phyloP scores from a whole-genome alignment of 441 rosid genomes.

The Gossypium schwendimanii region DNA sequence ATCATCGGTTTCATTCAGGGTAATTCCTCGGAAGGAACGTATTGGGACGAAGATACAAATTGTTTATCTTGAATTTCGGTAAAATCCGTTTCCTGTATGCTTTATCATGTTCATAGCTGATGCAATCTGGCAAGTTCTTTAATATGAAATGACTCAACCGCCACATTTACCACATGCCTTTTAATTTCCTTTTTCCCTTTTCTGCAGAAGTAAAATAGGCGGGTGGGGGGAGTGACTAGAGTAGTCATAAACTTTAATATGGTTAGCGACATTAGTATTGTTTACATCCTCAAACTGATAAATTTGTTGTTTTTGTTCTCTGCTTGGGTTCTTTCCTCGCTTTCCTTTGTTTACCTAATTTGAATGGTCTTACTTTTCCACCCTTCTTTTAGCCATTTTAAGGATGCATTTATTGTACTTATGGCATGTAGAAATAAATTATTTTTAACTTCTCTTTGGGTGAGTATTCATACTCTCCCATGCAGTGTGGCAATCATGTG shows the following conservation, averaged over 20 bases:
- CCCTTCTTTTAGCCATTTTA: neutral
- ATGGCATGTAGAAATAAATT: neutral
- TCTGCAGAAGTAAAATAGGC: neutral
- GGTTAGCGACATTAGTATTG: neutral
- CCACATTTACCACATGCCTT: neutral
- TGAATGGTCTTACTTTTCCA: neutral
- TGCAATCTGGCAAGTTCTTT: neutral
- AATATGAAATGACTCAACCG: neutral
- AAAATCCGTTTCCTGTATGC: slow-evolving; percentile 9
- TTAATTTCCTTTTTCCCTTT: neutral
- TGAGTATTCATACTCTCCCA: neutral
- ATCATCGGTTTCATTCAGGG: slow-evolving; percentile 45
- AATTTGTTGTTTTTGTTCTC: neutral
- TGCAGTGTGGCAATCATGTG: neutral
- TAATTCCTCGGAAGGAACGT: slow-evolving; percentile 38
- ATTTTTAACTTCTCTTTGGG: neutral
- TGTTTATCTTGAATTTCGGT: slow-evolving; percentile 70
- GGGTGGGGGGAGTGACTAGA: neutral
- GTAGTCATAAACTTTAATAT: neutral
- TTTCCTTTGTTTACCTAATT: neutral
- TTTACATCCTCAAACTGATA: neutral
- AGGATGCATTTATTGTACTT: neutral
- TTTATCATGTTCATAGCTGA: slow-evolving; percentile 1
- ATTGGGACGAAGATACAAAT: slow-evolving; percentile 55
- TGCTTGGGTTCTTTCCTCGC: neutral